Conservation (phyloP, 495 filamentous ascomycete genomes). For the Penicillium riverlandense region DNA sequence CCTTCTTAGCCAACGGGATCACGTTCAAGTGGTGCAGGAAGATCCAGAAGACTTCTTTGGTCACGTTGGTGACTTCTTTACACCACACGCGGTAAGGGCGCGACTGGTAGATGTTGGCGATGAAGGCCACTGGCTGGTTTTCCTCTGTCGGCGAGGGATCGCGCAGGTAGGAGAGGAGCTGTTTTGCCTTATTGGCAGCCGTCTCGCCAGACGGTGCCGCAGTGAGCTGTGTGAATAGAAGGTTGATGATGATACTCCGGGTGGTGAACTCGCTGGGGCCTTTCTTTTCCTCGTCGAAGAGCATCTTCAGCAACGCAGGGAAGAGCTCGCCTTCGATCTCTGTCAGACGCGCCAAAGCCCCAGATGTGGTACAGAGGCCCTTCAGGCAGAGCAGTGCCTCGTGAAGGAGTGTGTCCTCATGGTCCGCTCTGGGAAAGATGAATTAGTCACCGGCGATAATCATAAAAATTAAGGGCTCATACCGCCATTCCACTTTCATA, state of each 20-base stretch:
- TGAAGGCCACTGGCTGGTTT: slow-evolving; percentile 72
- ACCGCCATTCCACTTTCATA: slow-evolving; percentile 95
- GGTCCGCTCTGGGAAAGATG: slow-evolving; percentile 68
- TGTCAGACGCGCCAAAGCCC: slow-evolving; percentile 73
- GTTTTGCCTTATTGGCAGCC: slow-evolving; percentile 49
- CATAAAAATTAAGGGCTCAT: slow-evolving; percentile 22
- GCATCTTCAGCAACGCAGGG: slow-evolving; percentile 75
- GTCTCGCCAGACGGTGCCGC: slow-evolving; percentile 44
- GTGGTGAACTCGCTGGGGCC: slow-evolving; percentile 95
- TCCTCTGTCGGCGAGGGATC: slow-evolving; percentile 74
- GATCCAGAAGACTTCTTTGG: slow-evolving; percentile 99
- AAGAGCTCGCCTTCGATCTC: slow-evolving; percentile 75
- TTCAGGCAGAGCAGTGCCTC: slow-evolving; percentile 92
- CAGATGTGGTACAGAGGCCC: slow-evolving; percentile 83
- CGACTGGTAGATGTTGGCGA: slow-evolving; percentile 77
- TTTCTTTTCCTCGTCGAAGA: slow-evolving; percentile 96
- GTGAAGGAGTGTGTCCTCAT: slow-evolving; percentile 88
- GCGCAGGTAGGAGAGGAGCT: slow-evolving; percentile 68
- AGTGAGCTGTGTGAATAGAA: slow-evolving; percentile 80
- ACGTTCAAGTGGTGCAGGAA: slow-evolving; percentile 92
- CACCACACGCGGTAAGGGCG: slow-evolving; percentile 91
- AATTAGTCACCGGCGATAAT: slow-evolving; percentile 5
- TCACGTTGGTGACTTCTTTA: slow-evolving; percentile 84
- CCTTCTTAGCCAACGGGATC: slow-evolving; percentile 45
- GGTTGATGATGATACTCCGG: slow-evolving; percentile 73